Base-by-base conservation (phyloP, 2,329 filamentous ascomycete species). In the Ilyonectria robusta region DNA sequence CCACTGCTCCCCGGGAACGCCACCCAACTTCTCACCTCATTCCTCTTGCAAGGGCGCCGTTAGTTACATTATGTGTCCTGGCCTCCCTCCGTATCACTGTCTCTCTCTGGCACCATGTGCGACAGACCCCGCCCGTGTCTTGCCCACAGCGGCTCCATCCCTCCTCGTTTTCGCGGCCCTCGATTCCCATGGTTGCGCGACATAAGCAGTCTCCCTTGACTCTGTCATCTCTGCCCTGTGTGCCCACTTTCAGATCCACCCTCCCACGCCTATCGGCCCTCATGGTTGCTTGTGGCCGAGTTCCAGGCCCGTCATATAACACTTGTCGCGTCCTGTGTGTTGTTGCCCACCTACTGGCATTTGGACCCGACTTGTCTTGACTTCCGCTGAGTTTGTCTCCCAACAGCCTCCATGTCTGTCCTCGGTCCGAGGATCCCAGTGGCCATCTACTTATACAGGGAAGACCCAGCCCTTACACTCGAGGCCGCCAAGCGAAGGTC, bases 21-120 rank as follows among this genome's bases (percentile, higher is more conserved):
- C 73, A 75, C 73, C 62, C 64, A 65, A 58, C 51, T 64, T 68
- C 67, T 65, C 73, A 72, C 67, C 56, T 69, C 73, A 73, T 76
- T 75, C 73, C 73, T 75, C 37, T 60, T 37, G 54, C 60, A 55
- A 66, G 62, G 62, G 62, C 68, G 69, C 64, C 62, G 69, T 71
- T 76, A 70, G 69, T 61, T 73, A 65, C 66, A 70, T 67, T 70
- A 76, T 69, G 65, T 59, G 62, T 59, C 54, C 60, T 68, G 47
- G 46, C 47, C 66, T 67, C 63, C 66, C 63, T 67, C 59, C 55
- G 72, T 75, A 67, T 69, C 65, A 75, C 69, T 50, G 51, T 57
- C 59, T 42, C 40, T 15, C 40, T 68, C 65, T 70, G 53, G 66
- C 51, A 65, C 66, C 64, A 73, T 75, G 73, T 75, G 72, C 62